These are phyloP conservation scores for Fusarium incarnatum DNA, from an alignment of 2,329 filamentous ascomycete species.

Conservation along the genomic window DNA sequence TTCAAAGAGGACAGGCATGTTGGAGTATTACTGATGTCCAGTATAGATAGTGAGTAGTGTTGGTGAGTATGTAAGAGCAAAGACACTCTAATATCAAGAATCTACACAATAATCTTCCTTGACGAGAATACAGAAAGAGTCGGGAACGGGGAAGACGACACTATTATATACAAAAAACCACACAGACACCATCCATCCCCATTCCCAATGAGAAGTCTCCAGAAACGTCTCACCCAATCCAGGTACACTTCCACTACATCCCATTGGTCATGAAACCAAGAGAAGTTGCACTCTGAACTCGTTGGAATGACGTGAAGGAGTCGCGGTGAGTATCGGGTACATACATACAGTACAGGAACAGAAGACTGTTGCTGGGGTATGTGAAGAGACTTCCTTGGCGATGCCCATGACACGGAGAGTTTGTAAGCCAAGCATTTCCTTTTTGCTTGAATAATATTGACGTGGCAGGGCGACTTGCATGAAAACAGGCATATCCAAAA, in stretches of 20 bases:
- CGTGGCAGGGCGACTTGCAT: slow-evolving; percentile 1
- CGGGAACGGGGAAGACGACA: neutral
- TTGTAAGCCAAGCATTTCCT: slow-evolving; percentile 18
- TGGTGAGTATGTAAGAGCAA: neutral
- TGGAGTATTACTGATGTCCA: slow-evolving; percentile 1
- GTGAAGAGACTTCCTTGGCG: slow-evolving; percentile 12
- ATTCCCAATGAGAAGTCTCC: slow-evolving; percentile 5
- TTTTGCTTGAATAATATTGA: neutral
- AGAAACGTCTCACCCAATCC: slow-evolving; percentile 7
- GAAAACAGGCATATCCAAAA: neutral
- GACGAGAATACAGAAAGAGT: neutral
- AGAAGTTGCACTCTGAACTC: slow-evolving; percentile 12
- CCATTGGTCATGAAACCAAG: slow-evolving; percentile 20
- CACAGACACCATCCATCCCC: neutral
- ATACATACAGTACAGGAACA: neutral
- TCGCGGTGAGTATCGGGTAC: slow-evolving; percentile 24
- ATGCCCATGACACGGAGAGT: slow-evolving; percentile 16
- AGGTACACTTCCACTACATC: slow-evolving; percentile 4
- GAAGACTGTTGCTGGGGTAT: slow-evolving; percentile 7
- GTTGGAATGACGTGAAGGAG: slow-evolving; percentile 25
- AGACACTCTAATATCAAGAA: neutral
- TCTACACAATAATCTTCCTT: neutral
- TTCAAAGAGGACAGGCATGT: slow-evolving; percentile 50
- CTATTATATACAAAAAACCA: slow-evolving; percentile 18
- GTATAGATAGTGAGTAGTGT: neutral